A percentile compares a stretch with the other conserved stretches of the same genome.
Evolutionary conservation across 148 eudicot species (phyloP).

Genomic region (Rhododendron griersonianum): DNA sequence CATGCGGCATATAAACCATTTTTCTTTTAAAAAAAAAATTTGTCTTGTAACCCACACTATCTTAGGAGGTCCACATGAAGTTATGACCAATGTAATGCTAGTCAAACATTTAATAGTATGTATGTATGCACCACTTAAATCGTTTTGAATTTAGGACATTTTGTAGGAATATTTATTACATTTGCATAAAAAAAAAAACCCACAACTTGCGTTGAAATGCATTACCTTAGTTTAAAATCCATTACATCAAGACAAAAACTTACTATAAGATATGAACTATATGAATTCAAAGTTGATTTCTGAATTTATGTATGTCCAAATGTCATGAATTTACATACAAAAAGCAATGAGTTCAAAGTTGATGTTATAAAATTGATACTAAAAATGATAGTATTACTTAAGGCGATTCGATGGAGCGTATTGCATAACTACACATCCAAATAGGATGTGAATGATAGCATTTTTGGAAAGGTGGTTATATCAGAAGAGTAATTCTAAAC

Average conservation of each 20-base stretch:
- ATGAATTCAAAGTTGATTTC: neutral
- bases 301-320: too few relatives aligned
- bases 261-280: neutral
- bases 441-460: too few relatives aligned
- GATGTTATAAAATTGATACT: too few relatives aligned
- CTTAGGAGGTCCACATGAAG: neutral
- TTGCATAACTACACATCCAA: too few relatives aligned
- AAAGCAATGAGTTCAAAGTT: neutral
- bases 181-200: neutral
- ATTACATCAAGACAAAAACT: neutral
- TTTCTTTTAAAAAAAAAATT: too few relatives aligned
- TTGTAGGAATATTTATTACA: neutral
- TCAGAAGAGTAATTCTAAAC: too few relatives aligned
- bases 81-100: neutral
- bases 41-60: too few relatives aligned
- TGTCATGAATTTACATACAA: too few relatives aligned
- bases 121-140: neutral
- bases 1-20: neutral
- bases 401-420: too few relatives aligned
- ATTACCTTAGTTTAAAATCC: neutral
- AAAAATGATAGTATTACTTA: too few relatives aligned
- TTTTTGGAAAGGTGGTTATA: too few relatives aligned
- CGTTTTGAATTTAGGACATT: neutral
- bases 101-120: neutral
- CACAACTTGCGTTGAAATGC: neutral